These are phyloP conservation scores for Moesziomyces sp. DNA, from an alignment of 1,284 basidiomycete species.

Conservation along the genomic window DNA sequence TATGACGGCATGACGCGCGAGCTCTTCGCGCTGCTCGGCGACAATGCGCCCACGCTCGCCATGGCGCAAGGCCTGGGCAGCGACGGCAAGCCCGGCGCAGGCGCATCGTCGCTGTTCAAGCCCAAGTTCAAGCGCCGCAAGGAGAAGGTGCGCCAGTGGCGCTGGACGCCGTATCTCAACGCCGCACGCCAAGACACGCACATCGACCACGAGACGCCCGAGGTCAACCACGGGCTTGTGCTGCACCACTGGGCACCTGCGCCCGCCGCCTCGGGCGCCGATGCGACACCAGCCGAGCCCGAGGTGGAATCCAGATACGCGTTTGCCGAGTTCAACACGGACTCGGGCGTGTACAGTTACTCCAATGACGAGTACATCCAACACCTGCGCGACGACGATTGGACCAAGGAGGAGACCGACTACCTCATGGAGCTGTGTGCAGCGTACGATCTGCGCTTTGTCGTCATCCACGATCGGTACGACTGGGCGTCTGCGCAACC, in stretches of 20 bases:
- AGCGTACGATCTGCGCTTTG: slow-evolving; percentile 89
- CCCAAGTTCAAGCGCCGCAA: slow-evolving; percentile 88
- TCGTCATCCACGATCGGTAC: slow-evolving; percentile 90
- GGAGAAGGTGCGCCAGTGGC: slow-evolving; percentile 68
- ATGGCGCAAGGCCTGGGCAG: slow-evolving; percentile 46
- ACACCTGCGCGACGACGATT: slow-evolving; percentile 82
- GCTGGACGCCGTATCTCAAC: slow-evolving; percentile 60
- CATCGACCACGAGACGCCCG: slow-evolving; percentile 34
- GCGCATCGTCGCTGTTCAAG: slow-evolving; percentile 71
- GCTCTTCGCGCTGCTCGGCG: slow-evolving; percentile 91
- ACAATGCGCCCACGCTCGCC: slow-evolving; percentile 82
- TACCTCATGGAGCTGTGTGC: slow-evolving; percentile 86
- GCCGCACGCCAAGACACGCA: slow-evolving; percentile 57
- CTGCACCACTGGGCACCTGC: slow-evolving; percentile 61
- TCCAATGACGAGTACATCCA: slow-evolving; percentile 89
- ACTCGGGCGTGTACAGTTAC: slow-evolving; percentile 79
- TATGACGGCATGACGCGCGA: slow-evolving; percentile 84
- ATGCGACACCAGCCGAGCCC: slow-evolving; percentile 5
- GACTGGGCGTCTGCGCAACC: slow-evolving; percentile 70
- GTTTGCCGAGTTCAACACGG: slow-evolving; percentile 83
- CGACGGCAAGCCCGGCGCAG: slow-evolving; percentile 46
- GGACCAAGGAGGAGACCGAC: slow-evolving; percentile 94
- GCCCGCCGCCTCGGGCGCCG: neutral
- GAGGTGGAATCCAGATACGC: slow-evolving; percentile 68
- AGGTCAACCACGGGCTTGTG: slow-evolving; percentile 47